Base-by-base conservation (phyloP, 768 basidiomycete species). In the Boletales sp. region DNA sequence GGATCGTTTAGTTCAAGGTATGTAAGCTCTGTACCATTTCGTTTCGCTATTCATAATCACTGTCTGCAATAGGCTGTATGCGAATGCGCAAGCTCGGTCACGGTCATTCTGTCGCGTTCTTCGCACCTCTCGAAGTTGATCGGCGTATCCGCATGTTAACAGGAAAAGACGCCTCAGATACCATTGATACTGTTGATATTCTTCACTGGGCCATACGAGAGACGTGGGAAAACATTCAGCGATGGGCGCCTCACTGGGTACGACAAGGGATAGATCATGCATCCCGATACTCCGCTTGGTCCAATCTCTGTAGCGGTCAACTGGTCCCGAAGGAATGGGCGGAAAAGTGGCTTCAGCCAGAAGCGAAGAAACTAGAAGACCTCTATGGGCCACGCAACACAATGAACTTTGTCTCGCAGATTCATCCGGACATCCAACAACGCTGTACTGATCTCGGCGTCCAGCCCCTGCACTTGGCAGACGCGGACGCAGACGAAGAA, bases 401-500 rank as follows among this genome's bases (percentile, higher is more conserved):
- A 8, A n/a, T 7, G 15, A 9, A n/a, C 35, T 9, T 12, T n/a
- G 15, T n/a, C 35, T n/a, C 15, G 7, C 15, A n/a, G n/a, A n/a
- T 9, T 9, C 12, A 1, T 8, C n/a, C 34, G 4, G 41, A 46
- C 7, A 56, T 56, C 19, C 37, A 4, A 3, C 40, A 46, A 15
- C 52, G 37, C 14, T 56, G 52, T 30, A 12, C 9, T 2, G 17
- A 49, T 5, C 55, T 56, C 10, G 55, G 52, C 5, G 48, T 49
- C 8, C 9, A 18, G 21, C 25, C 44, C 1, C 9, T 44, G 6
- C 15, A 19, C 2, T 31, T 25, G 14, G 28, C 37, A 2, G 34
- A 15, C 5, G 43, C 49, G 52, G 21, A 21, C 21, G 21, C 21
- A 4, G 55, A 54, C 11, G 55, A 56, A 33, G 55, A 54, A 47